Conservation (phyloP, 108 stramenopile species). For the Pinguiococcus pyrenoidosus region DNA sequence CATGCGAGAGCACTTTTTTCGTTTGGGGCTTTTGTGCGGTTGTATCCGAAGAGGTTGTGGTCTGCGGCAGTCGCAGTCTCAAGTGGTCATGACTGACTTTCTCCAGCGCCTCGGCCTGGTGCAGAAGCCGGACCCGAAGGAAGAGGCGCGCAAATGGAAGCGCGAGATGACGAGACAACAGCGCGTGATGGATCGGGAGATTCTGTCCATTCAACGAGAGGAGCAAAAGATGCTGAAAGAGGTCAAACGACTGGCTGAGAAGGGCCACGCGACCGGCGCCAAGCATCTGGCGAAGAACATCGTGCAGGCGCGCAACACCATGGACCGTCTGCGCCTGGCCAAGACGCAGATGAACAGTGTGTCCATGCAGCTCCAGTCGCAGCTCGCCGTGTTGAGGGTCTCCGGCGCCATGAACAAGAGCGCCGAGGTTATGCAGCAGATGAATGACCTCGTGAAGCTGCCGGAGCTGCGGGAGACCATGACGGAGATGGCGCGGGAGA, state of each 20-base stretch:
- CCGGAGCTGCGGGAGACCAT: constrained; percentile 33
- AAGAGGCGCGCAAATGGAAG: constrained; percentile 5
- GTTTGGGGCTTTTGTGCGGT: too few species aligned
- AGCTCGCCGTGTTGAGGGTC: constrained; percentile 26
- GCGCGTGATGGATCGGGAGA: constrained; percentile 19
- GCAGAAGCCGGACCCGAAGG: constrained; percentile 1
- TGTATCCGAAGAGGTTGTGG: too few species aligned
- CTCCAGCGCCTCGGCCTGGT: too few species aligned
- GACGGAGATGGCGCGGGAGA: constrained; percentile 36
- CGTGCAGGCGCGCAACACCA: constrained; percentile 24
- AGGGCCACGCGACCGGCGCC: constrained; percentile 10
- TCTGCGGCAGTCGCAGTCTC: too few species aligned
- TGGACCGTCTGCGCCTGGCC: constrained; percentile 32
- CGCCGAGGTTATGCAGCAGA: constrained; percentile 32
- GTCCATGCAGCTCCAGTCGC: constrained; percentile 28
- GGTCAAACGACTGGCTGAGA: constrained; percentile 26
- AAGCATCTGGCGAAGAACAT: constrained; percentile 20
- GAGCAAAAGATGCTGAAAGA: constrained; percentile 29
- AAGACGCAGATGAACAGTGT: constrained; percentile 33
- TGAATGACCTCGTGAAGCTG: constrained; percentile 35
- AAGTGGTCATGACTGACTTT: too few species aligned
- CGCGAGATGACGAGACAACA: constrained; percentile 1
- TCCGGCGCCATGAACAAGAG: constrained; percentile 33
- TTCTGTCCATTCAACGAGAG: constrained; percentile 17
- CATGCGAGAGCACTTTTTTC: too few species aligned